Base-by-base conservation (phyloP, 371 early-diverging fungal genomes). In the Mucor circinelloides region DNA sequence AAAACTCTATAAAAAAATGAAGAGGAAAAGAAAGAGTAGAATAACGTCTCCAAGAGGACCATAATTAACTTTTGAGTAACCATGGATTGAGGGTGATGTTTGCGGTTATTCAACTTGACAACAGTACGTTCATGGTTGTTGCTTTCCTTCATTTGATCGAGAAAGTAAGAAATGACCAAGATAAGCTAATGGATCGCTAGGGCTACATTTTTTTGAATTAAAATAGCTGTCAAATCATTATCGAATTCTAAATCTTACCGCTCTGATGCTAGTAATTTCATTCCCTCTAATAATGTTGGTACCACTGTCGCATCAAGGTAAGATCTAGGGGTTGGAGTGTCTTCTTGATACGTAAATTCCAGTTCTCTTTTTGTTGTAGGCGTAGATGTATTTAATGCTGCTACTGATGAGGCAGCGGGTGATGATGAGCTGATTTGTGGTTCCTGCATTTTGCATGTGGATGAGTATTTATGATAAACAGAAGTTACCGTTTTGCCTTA, bases 231-330 rank as follows among this genome's bases (percentile, higher is more conserved):
- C n/a, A 52, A 58, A 38, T 6, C 30, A 28, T n/a, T 6, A 60
- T 52, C 34, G 13, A 10, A 3, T 25, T 12, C 13, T 23, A n/a
- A 6, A 9, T 38, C 44, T 63, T 85, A 89, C 89, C 89, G 74
- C 66, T 89, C 88, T 38, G 77, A 75, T 19, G 81, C 85, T 7
- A 88, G 66, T 38, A 79, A 71, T 69, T 87, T 87, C 80, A 89
- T 76, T n/a, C 90, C 90, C 60, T 89, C 88, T 23, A 88, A 69
- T n/a, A 89, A 68, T 2, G 84, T 81, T 31, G 88, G 89, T 0
- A 87, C 79, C 6, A 89, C 89, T 6, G 87, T 82, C 2, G 81
- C 75, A 64, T 89, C 90, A 5, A 89, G 73, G 68, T 89, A 89
- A 4, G 85, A 63, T 25, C 90, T 76, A 19, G 86, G 79, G 15